Conservation (phyloP, 495 filamentous ascomycete species). For the Trypethelium eluteriae region DNA sequence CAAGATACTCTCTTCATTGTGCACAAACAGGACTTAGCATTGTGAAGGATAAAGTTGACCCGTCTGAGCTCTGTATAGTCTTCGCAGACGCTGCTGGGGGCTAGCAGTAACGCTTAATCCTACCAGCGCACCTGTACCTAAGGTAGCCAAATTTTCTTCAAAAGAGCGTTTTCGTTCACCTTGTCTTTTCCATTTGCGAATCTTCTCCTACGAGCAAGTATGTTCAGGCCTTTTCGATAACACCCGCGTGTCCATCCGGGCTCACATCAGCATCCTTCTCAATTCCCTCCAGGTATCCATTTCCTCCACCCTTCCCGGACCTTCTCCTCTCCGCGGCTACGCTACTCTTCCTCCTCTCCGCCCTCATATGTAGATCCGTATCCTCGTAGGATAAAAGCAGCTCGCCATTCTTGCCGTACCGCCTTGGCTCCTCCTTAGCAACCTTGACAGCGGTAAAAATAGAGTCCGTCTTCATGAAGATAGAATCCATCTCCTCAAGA, state of each 20-base stretch:
- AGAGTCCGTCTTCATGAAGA: slow-evolving; percentile 38
- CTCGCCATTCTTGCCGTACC: slow-evolving; percentile 59
- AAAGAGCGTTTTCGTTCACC: too few relatives aligned
- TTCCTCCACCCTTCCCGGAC: background rate
- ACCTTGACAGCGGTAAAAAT: slow-evolving; percentile 51
- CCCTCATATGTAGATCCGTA: slow-evolving; percentile 16
- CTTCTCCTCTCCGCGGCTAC: background rate
- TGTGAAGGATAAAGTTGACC: too few relatives aligned
- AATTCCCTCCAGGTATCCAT: background rate
- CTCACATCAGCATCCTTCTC: background rate
- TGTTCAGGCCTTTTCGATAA: too few relatives aligned
- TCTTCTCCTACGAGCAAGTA: background rate
- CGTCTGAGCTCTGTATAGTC: too few relatives aligned
- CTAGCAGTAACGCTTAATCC: too few relatives aligned
- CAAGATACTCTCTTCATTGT: too few relatives aligned
- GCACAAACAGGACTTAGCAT: too few relatives aligned
- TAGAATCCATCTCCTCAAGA: slow-evolving; percentile 51
- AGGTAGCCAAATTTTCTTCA: too few relatives aligned
- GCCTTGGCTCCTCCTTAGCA: slow-evolving; percentile 52
- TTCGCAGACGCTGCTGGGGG: too few relatives aligned
- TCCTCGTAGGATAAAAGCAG: slow-evolving; percentile 26
- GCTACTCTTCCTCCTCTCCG: background rate
- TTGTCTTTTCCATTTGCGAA: background rate
- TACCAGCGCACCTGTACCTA: too few relatives aligned
- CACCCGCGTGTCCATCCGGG: background rate